Evolutionary conservation across 176 grass and related monocot species (phyloP).

Genomic region (Thalia dealbata): DNA sequence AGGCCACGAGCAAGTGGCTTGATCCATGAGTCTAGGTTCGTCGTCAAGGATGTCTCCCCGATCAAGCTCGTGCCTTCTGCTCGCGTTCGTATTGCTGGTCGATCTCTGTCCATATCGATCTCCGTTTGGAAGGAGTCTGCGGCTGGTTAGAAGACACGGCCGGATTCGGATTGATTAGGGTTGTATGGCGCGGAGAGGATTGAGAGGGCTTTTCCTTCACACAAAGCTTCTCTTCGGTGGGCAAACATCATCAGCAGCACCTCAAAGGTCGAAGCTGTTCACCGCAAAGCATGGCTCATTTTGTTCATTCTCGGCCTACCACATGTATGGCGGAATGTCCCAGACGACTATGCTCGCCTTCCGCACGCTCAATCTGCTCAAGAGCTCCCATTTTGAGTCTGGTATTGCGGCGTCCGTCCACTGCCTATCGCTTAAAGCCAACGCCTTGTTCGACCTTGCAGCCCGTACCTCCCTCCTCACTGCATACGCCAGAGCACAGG

Average conservation of each 20-base stretch:
- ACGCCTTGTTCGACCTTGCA: slow-evolving; percentile 34
- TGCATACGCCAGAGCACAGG: slow-evolving; percentile 38
- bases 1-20: no score
- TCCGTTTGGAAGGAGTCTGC: no score
- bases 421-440: slow-evolving; percentile 44
- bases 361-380: slow-evolving; percentile 21
- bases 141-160: no score
- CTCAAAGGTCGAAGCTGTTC: not conserved
- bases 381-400: not conserved
- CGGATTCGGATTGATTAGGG: no score
- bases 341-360: slow-evolving; percentile 21
- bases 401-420: slow-evolving; percentile 31
- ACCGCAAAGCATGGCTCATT: not conserved
- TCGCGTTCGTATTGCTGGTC: no score
- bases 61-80: no score
- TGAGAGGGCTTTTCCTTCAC: not conserved
- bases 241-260: not conserved
- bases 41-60: no score
- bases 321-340: slow-evolving; percentile 36
- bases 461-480: slow-evolving; percentile 53
- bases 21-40: no score
- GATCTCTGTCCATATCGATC: no score
- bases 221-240: not conserved
- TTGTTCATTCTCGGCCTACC: not conserved
- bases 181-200: slow-evolving; percentile 19